Conservation (phyloP, 768 basidiomycete genomes). For the Gymnopilus junonius region DNA sequence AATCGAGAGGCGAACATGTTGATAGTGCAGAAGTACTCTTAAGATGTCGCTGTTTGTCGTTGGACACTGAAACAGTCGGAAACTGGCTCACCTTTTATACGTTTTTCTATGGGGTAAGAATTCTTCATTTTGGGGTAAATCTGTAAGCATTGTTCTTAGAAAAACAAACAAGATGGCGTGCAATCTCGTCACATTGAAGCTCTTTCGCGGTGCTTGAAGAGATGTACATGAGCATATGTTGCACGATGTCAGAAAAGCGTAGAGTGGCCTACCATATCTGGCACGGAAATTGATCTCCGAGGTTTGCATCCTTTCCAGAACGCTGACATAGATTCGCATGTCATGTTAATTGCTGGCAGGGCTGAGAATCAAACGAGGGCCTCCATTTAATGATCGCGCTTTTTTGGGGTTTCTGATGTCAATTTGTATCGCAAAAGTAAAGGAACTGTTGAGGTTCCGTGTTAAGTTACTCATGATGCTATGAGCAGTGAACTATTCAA, state of each 20-base stretch:
- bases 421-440: background rate
- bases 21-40: background rate
- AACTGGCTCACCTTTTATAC: background rate
- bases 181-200: background rate
- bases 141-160: background rate
- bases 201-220: background rate
- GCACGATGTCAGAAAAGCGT: background rate
- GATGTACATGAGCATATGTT: background rate
- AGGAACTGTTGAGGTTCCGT: background rate
- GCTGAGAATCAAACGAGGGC: background rate
- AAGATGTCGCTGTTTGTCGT: background rate
- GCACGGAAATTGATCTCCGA: background rate
- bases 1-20: slow-evolving; percentile 9
- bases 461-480: no score
- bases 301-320: background rate
- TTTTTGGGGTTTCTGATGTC: background rate
- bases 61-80: background rate
- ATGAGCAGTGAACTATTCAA: background rate
- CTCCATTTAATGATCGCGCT: background rate
- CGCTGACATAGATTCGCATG: background rate
- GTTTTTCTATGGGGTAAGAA: background rate
- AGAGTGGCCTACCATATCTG: background rate
- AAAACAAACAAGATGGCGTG: background rate
- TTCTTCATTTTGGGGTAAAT: background rate
- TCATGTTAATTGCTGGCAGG: background rate